Percentiles rank a stretch among this genome's conserved stretches.
Conservation (phyloP, 129 eudicot species). For the sunflower (Helianthus annuus) region HanXRQr2.0-SUNRISE NC_035436.2:162015519-162016018, state of each 20-base stretch:
- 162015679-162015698: constrained; percentile 20
- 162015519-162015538: too few relatives aligned
- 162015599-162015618: neutral
- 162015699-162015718: constrained; percentile 31
- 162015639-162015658: neutral
- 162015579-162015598: too few relatives aligned
- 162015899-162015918: constrained; percentile 53
- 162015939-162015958: constrained; percentile 76
- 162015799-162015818: constrained; percentile 44
- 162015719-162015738: neutral
- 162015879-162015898: constrained; percentile 27
- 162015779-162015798: constrained; percentile 39
- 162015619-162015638: neutral
- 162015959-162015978: constrained; percentile 74
- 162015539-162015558: too few relatives aligned
- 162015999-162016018: constrained; percentile 89
- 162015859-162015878: constrained; percentile 19
- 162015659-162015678: neutral
- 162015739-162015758: constrained; percentile 23
- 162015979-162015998: constrained; percentile 77
- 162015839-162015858: constrained; percentile 28
- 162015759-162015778: constrained; percentile 46
- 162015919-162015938: constrained; percentile 90
- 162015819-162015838: constrained; percentile 11
- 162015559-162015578: too few relatives aligned